Conservation (phyloP, 805 yeast species). For the Wickerhamiella siamensis region DNA sequence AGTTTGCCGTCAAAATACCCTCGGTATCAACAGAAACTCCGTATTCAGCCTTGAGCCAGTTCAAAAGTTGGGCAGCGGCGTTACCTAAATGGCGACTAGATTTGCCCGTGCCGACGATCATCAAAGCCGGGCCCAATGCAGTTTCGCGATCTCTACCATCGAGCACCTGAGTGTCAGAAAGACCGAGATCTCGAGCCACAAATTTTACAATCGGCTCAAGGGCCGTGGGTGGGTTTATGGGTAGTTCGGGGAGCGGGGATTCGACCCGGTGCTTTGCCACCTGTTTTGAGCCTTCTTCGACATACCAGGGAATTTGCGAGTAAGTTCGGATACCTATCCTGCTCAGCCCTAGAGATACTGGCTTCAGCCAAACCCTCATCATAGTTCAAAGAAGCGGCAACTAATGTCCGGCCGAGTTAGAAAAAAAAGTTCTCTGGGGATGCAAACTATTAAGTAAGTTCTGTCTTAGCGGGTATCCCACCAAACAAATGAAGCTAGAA, state of each 20-base stretch:
- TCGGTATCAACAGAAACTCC: constrained; percentile 42
- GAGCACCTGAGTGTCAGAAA: constrained; percentile 45
- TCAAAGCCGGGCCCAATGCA: constrained; percentile 30
- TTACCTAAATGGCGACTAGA: constrained; percentile 61
- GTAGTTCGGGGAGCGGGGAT: constrained; percentile 38
- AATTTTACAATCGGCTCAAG: constrained; percentile 33
- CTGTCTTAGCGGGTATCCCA: too few species aligned
- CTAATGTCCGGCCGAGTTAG: too few species aligned
- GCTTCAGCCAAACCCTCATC: too few species aligned
- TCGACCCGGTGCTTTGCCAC: constrained; percentile 14
- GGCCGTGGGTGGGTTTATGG: constrained; percentile 41
- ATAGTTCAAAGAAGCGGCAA: too few species aligned
- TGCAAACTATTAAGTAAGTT: too few species aligned
- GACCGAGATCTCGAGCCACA: constrained; percentile 47
- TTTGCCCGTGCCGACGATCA: constrained; percentile 62
- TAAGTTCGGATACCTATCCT: too few species aligned
- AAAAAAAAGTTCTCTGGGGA: too few species aligned
- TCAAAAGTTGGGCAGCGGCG: constrained; percentile 47
- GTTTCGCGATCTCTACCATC: constrained; percentile 37
- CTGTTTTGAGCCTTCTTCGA: constrained; percentile 25
- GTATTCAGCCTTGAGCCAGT: constrained; percentile 40
- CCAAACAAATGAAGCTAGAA: too few species aligned
- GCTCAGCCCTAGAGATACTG: too few species aligned
- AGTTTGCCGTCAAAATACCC: constrained; percentile 52
- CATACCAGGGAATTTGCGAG: constrained; percentile 41